Evolutionary conservation across 2,329 filamentous ascomycete genomes (phyloP).

Genomic region (Balansia obtecta): DNA sequence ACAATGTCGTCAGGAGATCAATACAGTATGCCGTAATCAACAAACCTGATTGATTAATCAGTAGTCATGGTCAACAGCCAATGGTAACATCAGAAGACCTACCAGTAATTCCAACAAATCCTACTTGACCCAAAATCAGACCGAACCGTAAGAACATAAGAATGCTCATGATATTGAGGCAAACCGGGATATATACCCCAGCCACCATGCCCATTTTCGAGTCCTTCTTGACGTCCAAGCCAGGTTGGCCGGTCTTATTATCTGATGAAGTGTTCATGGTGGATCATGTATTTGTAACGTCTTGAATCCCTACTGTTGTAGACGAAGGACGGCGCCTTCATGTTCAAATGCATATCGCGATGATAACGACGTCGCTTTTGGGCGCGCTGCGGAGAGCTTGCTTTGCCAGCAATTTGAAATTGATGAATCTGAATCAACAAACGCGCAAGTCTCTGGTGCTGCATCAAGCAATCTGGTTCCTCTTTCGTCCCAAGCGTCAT

Average conservation of each 20-base stretch:
- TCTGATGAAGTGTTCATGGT: slow-evolving; percentile 9
- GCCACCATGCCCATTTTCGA: slow-evolving; percentile 65
- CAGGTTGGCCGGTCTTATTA: slow-evolving; percentile 6
- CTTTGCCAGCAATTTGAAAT: too few relatives aligned
- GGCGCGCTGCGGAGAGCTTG: too few relatives aligned
- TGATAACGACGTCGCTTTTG: too few relatives aligned
- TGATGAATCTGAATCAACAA: too few relatives aligned
- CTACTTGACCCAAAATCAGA: slow-evolving; percentile 69
- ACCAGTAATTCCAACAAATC: slow-evolving; percentile 71
- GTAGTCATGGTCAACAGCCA: not conserved
- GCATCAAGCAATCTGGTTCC: not conserved
- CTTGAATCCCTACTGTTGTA: not conserved
- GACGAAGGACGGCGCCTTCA: not conserved
- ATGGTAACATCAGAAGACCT: slow-evolving; percentile 9
- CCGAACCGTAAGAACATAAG: slow-evolving; percentile 88
- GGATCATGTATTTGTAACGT: not conserved
- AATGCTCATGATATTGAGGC: slow-evolving; percentile 77
- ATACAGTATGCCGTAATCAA: slow-evolving; percentile 66
- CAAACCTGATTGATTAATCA: slow-evolving; percentile 42
- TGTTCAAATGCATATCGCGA: not conserved
- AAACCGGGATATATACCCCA: slow-evolving; percentile 80
- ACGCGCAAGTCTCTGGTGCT: too few relatives aligned
- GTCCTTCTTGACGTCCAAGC: slow-evolving; percentile 25
- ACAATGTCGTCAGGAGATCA: slow-evolving; percentile 74
- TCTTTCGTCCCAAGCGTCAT: not conserved